phyloP scores from a whole-genome alignment of 768 basidiomycete species.

The Mycena kentingensis region DNA sequence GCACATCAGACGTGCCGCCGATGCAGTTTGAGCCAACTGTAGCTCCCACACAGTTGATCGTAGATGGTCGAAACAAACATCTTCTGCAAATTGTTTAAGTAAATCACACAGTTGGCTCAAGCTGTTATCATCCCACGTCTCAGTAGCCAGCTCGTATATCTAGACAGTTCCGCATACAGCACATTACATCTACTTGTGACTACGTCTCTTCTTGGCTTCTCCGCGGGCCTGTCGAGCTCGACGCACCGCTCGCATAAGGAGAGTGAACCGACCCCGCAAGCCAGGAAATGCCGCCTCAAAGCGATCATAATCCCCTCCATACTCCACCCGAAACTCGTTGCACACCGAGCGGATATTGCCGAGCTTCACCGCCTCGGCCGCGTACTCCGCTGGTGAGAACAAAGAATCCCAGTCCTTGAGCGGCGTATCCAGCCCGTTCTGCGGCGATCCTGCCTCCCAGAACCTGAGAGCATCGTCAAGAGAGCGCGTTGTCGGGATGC shows the following conservation, averaged over 20 bases:
- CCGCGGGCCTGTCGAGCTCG: constrained; percentile 8
- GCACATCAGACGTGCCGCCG: not conserved
- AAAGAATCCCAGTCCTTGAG: constrained; percentile 16
- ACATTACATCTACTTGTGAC: not conserved
- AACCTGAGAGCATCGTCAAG: constrained; percentile 24
- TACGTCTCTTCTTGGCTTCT: constrained; percentile 3
- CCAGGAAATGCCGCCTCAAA: constrained; percentile 8
- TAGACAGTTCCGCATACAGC: no score
- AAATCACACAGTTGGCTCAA: no score
- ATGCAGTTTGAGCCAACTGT: not conserved
- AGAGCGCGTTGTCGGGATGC: constrained; percentile 19
- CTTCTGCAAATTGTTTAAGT: no score
- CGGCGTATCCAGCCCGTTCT: constrained; percentile 17
- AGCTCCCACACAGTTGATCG: not conserved
- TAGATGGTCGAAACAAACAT: no score
- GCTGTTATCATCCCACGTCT: no score
- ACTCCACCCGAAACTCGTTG: not conserved
- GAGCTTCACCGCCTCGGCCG: constrained; percentile 7
- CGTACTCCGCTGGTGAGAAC: constrained; percentile 13
- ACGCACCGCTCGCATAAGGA: constrained; percentile 5
- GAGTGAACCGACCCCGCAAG: constrained; percentile 5
- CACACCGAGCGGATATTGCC: constrained; percentile 11
- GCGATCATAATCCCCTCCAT: not conserved
- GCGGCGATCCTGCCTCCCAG: constrained; percentile 18
- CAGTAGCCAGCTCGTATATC: no score